A percentile compares a stretch with the other conserved stretches of the same genome.
Conservation (phyloP, 225 moss, liverwort and hornwort species). For the Sphagnum contortum region DNA sequence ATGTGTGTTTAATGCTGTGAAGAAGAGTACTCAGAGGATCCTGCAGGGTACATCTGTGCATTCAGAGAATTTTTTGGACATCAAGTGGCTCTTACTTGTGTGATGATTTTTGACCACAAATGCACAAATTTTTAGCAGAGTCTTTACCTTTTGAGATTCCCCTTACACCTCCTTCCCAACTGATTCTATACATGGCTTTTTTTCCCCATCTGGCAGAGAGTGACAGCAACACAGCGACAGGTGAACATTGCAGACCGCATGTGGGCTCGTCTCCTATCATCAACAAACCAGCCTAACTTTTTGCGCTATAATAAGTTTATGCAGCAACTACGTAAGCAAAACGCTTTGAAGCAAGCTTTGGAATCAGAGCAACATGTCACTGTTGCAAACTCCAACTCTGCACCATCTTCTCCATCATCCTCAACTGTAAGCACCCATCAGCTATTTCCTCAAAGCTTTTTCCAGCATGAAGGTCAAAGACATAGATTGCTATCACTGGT, state of each 20-base stretch:
- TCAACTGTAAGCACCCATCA: not conserved
- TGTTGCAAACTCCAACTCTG: not conserved
- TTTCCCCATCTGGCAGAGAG: constrained; percentile 24
- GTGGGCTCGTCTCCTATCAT: constrained; percentile 62
- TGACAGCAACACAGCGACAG: constrained; percentile 28
- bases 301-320: constrained; percentile 19
- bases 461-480: too few species aligned
- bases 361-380: not conserved
- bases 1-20: too few species aligned
- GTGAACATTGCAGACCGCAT: constrained; percentile 42
- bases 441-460: too few species aligned
- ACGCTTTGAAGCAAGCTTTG: constrained; percentile 2
- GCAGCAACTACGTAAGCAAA: constrained; percentile 9
- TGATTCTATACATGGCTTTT: not conserved
- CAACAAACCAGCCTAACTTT: constrained; percentile 50
- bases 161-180: not conserved
- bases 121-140: not conserved
- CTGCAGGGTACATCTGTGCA: too few species aligned
- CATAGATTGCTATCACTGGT: not conserved
- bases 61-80: too few species aligned
- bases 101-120: not conserved
- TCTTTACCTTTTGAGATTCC: not conserved
- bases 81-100: not conserved
- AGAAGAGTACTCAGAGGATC: too few species aligned
- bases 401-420: not conserved